Conservation (phyloP, 2,329 filamentous ascomycete genomes). For the Bimuria novae-zelandiae region DNA sequence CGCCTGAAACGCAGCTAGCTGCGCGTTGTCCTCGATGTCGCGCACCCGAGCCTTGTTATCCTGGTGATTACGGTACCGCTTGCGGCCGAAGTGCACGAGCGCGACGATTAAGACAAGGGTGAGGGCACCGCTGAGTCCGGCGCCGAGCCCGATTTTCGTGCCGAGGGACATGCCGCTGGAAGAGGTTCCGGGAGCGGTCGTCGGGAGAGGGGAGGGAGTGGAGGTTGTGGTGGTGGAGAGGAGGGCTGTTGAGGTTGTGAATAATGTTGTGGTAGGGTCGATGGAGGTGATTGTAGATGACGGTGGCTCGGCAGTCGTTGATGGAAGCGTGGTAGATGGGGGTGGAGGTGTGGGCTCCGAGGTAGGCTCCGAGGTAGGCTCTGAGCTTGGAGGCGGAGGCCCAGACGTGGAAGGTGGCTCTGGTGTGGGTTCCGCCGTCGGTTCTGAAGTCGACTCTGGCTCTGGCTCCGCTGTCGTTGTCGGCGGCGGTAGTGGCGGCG, state of each 20-base stretch:
- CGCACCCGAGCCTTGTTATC: background rate
- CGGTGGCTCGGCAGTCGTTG: background rate
- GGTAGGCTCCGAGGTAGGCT: background rate
- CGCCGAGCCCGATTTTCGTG: background rate
- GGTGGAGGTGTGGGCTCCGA: background rate
- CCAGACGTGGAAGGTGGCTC: background rate
- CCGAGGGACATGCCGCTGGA: background rate
- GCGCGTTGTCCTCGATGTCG: background rate
- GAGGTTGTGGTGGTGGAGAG: background rate
- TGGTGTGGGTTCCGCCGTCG: background rate
- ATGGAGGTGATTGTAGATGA: background rate
- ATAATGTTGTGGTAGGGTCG: background rate
- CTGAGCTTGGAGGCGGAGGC: background rate
- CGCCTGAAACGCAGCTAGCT: background rate
- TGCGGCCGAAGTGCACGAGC: background rate
- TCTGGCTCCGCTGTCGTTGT: no score
- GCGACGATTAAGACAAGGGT: background rate
- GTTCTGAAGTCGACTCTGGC: background rate
- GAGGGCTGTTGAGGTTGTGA: background rate
- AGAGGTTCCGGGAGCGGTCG: background rate
- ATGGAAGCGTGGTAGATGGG: background rate
- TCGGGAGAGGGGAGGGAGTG: background rate
- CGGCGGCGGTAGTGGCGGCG: background rate
- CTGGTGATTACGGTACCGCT: background rate
- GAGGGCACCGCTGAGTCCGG: background rate